Evolutionary conservation across 75 land plant species (phyloP).

Genomic region (Isoetes taiwanensis): DNA sequence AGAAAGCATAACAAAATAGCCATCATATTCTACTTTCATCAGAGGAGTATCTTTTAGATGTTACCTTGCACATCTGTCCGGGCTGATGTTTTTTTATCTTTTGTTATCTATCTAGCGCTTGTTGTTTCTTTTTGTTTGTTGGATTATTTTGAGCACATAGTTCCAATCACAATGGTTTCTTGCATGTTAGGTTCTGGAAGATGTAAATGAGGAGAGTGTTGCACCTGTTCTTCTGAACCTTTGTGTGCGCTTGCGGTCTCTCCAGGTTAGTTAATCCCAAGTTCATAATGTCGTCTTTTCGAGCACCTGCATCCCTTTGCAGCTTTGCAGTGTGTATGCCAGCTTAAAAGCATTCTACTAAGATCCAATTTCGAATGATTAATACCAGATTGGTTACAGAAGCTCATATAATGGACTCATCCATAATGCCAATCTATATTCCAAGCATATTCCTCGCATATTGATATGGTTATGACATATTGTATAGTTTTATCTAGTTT

Average conservation of each 20-base stretch:
- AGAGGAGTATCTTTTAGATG: neutral
- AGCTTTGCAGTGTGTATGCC: too few species aligned
- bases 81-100: neutral
- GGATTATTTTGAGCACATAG: neutral
- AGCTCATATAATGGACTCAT: too few species aligned
- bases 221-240: slow-evolving; percentile 66
- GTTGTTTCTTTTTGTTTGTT: neutral
- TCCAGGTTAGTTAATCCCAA: slow-evolving; percentile 74
- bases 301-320: neutral
- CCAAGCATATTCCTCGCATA: too few species aligned
- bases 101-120: neutral
- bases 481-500: neutral
- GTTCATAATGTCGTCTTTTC: neutral
- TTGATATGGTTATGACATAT: too few species aligned
- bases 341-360: too few species aligned
- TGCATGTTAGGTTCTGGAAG: slow-evolving; percentile 42
- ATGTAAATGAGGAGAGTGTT: slow-evolving; percentile 51
- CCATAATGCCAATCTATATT: too few species aligned
- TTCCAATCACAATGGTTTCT: neutral
- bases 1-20: too few species aligned
- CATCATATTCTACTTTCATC: too few species aligned
- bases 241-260: slow-evolving; percentile 62
- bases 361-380: too few species aligned
- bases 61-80: neutral
- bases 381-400: too few species aligned